phyloP scores from a whole-genome alignment of 2,329 filamentous ascomycete genomes.

The Cercospora canescens region DNA sequence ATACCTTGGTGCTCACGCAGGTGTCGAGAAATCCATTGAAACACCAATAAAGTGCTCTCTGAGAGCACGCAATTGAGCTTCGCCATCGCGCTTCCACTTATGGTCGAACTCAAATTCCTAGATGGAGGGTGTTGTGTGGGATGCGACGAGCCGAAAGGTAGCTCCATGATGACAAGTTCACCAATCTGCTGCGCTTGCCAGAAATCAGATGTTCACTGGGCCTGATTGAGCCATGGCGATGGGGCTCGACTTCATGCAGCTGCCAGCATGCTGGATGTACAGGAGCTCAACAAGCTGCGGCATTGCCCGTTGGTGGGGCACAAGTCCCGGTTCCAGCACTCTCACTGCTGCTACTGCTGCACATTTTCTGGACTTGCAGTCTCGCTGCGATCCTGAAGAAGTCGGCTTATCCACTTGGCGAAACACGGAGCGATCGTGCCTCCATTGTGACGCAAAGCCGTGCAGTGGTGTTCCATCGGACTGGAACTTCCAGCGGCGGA shows the following conservation, averaged over 20 bases:
- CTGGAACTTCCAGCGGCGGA: not conserved
- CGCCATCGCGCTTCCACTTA: constrained; percentile 12
- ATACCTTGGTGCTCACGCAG: not conserved
- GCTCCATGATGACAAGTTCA: not conserved
- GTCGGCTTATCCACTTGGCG: not conserved
- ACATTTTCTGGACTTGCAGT: not conserved
- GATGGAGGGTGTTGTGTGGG: not conserved
- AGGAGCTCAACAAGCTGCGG: not conserved
- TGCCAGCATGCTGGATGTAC: not conserved
- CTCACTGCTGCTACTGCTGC: too few species aligned
- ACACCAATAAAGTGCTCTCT: not conserved
- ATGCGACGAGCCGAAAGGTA: constrained; percentile 15
- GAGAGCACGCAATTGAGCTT: constrained; percentile 19
- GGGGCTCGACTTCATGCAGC: not conserved
- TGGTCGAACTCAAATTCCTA: constrained; percentile 7
- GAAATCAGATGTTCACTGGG: not conserved
- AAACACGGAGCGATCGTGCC: not conserved
- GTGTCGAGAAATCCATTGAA: not conserved
- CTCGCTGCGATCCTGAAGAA: not conserved
- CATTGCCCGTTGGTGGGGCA: not conserved
- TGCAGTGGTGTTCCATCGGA: not conserved
- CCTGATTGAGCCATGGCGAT: not conserved
- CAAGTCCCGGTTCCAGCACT: not conserved
- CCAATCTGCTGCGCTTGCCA: constrained; percentile 11
- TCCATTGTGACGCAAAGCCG: not conserved